Evolutionary conservation across 78 protist species (phyloP).

Genomic region (Dictyostelium purpureum): DNA sequence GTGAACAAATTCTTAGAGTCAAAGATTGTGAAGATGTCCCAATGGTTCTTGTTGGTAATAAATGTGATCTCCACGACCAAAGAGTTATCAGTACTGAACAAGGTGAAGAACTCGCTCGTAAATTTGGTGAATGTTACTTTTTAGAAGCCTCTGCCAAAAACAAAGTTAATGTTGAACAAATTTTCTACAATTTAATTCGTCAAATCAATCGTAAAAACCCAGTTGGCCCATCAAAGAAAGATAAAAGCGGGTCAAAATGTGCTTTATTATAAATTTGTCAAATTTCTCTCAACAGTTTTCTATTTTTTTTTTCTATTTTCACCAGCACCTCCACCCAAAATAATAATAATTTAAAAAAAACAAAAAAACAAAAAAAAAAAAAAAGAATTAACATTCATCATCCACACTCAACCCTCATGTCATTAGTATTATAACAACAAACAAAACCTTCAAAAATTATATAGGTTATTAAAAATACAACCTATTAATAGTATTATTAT

Average conservation of each 20-base stretch:
- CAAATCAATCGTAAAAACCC: slow-evolving; percentile 87
- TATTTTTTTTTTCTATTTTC: too few relatives aligned
- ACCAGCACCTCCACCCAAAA: too few relatives aligned
- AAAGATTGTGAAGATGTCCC: slow-evolving; percentile 91
- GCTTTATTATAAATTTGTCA: slow-evolving; percentile 72
- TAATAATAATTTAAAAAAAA: too few relatives aligned
- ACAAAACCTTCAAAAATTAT: too few relatives aligned
- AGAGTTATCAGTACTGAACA: slow-evolving; percentile 86
- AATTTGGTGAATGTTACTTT: slow-evolving; percentile 78
- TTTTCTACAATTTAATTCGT: slow-evolving; percentile 87
- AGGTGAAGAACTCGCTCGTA: slow-evolving; percentile 81
- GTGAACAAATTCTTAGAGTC: slow-evolving; percentile 88
- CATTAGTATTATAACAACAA: too few relatives aligned
- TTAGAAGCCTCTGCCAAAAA: slow-evolving; percentile 90
- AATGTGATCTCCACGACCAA: slow-evolving; percentile 91
- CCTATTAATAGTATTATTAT: too few relatives aligned
- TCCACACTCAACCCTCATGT: too few relatives aligned
- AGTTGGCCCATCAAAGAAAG: slow-evolving; percentile 42
- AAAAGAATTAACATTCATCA: too few relatives aligned
- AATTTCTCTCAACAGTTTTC: too few relatives aligned
- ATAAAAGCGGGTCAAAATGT: slow-evolving; percentile 38
- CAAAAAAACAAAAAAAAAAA: too few relatives aligned
- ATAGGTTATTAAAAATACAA: too few relatives aligned
- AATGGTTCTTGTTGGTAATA: slow-evolving; percentile 95
- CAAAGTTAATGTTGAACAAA: slow-evolving; percentile 85